Percentiles rank a stretch among this genome's conserved stretches.
Conservation (phyloP, 2,329 filamentous ascomycete species). For the Fusarium sublunatum region DNA sequence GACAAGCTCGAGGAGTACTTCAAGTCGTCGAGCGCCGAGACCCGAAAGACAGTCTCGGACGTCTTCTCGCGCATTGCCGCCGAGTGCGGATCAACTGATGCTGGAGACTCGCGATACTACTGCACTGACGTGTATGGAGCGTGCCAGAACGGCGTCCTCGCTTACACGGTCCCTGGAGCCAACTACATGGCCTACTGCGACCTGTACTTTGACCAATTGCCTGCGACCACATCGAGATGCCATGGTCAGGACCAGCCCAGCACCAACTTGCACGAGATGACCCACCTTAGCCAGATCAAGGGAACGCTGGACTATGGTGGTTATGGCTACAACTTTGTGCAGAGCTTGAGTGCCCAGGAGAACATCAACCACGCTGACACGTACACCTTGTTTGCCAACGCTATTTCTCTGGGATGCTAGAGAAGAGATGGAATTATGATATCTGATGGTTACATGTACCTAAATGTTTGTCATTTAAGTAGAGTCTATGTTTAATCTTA, state of each 20-base stretch:
- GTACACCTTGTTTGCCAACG: conserved; percentile 43
- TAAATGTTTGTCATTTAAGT: no score
- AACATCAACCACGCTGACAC: conserved; percentile 74
- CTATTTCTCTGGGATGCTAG: conserved; percentile 52
- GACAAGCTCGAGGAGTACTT: conserved; percentile 71
- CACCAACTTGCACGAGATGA: conserved; percentile 73
- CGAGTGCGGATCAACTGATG: conserved; percentile 64
- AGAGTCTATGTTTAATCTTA: no score
- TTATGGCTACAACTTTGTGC: conserved; percentile 66
- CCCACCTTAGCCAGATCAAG: conserved; percentile 67
- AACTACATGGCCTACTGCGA: conserved; percentile 72
- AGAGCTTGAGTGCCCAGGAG: conserved; percentile 57
- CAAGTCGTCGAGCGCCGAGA: conserved; percentile 63
- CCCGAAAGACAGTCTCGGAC: conserved; percentile 61
- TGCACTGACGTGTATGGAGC: conserved; percentile 67
- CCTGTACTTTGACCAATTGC: conserved; percentile 67
- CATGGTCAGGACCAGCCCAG: conserved; percentile 74
- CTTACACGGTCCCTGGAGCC: conserved; percentile 67
- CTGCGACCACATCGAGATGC: conserved; percentile 62
- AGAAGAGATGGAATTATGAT: not conserved
- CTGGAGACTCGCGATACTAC: conserved; percentile 64
- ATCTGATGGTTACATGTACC: no score
- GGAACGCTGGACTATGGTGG: conserved; percentile 70
- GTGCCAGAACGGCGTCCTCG: conserved; percentile 64
- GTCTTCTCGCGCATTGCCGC: conserved; percentile 63